Evolutionary conservation across 306 rosid species (phyloP).

Genomic region (Glycine tomentella): DNA sequence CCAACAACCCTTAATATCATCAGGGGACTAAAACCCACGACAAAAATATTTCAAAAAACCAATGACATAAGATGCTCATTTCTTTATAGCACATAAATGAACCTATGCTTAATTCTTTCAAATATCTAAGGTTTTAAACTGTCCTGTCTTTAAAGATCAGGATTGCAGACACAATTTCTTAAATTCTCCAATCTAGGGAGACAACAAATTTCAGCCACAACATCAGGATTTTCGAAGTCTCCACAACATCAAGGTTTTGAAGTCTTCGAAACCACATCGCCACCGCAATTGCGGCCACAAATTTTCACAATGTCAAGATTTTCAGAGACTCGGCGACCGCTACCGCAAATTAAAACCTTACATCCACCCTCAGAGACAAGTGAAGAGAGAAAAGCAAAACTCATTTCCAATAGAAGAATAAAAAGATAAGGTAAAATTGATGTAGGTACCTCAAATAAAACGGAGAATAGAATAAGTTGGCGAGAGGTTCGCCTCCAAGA

Average conservation of each 20-base stretch:
- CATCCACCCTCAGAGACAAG: neutral
- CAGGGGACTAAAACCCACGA: neutral
- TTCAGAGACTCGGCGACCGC: neutral
- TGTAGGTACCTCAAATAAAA: conserved; percentile 71
- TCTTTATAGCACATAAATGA: neutral
- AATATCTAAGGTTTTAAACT: neutral
- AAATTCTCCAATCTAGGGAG: no score
- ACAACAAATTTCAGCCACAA: neutral
- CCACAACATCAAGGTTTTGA: neutral
- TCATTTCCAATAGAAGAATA: neutral
- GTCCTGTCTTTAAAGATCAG: neutral
- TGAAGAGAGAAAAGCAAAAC: neutral
- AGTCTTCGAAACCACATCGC: neutral
- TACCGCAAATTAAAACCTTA: neutral
- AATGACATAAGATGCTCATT: neutral
- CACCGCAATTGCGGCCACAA: neutral
- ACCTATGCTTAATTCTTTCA: no score
- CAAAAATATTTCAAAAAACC: neutral
- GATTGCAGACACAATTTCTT: neutral
- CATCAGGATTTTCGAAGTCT: no score
- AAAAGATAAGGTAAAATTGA: neutral
- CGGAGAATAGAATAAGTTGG: conserved; percentile 65
- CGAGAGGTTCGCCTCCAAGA: conserved; percentile 68
- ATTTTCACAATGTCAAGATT: neutral
- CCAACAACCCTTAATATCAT: neutral